Evolutionary conservation across 208 protist genomes (phyloP).

Genomic region (Acanthamoeba sp.): DNA sequence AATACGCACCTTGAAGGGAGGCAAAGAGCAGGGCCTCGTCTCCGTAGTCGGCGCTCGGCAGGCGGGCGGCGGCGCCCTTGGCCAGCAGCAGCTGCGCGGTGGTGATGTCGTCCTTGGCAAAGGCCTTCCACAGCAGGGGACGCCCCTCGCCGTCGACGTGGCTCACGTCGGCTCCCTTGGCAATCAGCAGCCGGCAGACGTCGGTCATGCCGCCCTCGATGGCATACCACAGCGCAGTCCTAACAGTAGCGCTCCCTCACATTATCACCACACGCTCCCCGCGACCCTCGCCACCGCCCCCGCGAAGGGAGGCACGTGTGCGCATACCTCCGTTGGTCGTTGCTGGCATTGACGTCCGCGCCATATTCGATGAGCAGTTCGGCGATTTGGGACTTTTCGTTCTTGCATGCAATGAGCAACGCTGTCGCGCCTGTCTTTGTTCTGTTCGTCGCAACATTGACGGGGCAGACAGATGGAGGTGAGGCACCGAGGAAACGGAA

Average conservation of each 20-base stretch:
- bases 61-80: not conserved
- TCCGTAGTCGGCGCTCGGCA: not conserved
- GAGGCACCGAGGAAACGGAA: not conserved
- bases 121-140: constrained; percentile 10
- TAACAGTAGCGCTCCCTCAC: no score
- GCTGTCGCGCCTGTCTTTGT: not conserved
- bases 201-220: constrained; percentile 26
- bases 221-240: constrained; percentile 30
- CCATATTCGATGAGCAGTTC: not conserved
- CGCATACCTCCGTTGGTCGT: constrained; percentile 11
- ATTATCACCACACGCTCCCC: no score
- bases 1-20: not conserved
- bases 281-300: no score
- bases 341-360: constrained; percentile 14
- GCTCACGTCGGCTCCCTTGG: constrained; percentile 11
- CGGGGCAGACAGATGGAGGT: not conserved
- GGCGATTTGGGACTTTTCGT: constrained; percentile 3
- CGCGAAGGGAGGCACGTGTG: not conserved
- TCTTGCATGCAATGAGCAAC: constrained; percentile 14
- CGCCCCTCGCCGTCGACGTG: not conserved
- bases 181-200: not conserved
- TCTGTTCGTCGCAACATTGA: not conserved
- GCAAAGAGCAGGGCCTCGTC: constrained; percentile 18
- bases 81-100: constrained; percentile 24
- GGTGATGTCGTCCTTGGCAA: constrained; percentile 10